Evolutionary conservation across 768 basidiomycete genomes (phyloP).

Genomic region (Pleurotus ostreatus): DNA sequence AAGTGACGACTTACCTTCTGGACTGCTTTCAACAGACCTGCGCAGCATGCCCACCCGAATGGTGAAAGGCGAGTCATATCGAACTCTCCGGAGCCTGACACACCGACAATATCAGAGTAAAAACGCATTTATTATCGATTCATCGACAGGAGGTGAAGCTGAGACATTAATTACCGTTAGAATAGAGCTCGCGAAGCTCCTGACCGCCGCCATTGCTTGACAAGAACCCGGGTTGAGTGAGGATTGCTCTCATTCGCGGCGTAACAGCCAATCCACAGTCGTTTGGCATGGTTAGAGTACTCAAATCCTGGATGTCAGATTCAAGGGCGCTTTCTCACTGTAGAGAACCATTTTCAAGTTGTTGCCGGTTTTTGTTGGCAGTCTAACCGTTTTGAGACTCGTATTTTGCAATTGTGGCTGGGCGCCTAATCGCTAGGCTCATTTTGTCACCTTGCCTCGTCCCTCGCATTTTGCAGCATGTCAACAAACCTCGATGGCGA

Average conservation of each 20-base stretch:
- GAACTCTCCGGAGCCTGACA: constrained; percentile 13
- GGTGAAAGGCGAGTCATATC: constrained; percentile 20
- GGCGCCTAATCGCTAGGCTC: no score
- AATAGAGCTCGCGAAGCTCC: constrained; percentile 24
- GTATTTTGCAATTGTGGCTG: no score
- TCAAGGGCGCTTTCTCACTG: no score
- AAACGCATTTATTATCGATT: background rate
- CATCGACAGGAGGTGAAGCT: background rate
- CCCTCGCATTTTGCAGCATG: no score
- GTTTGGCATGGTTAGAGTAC: background rate
- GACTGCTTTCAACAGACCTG: constrained; percentile 9
- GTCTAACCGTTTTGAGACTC: no score
- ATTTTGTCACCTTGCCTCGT: no score
- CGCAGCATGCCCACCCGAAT: constrained; percentile 23
- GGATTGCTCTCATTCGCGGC: constrained; percentile 21
- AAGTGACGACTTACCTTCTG: constrained; percentile 14
- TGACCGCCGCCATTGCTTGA: constrained; percentile 19
- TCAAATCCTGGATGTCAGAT: no score
- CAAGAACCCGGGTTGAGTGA: constrained; percentile 25
- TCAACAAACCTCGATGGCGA: no score
- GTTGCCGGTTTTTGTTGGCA: no score
- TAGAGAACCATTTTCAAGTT: no score
- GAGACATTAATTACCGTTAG: constrained; percentile 15
- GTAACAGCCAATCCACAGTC: constrained; percentile 25
- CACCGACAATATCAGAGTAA: no score